These are phyloP conservation scores for Carpinus fangiana DNA, from an alignment of 306 rosid species.

Conservation along the genomic window DNA sequence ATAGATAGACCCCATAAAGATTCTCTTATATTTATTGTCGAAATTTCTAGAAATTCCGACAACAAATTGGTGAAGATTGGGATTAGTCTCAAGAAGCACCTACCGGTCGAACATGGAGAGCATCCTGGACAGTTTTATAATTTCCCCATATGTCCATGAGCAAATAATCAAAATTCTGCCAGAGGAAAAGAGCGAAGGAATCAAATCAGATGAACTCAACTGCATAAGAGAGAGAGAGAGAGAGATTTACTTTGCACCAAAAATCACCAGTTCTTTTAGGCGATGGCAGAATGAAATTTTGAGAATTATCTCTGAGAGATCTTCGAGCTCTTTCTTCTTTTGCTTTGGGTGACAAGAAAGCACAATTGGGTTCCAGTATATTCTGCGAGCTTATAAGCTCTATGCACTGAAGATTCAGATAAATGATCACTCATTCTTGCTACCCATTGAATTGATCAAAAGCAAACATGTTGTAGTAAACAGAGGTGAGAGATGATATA, in stretches of 20 bases:
- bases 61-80: too few species aligned
- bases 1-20: too few species aligned
- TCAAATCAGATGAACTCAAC: neutral
- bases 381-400: conserved; percentile 4
- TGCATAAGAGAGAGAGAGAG: neutral
- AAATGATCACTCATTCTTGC: neutral
- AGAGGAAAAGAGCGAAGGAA: neutral
- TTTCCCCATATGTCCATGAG: conserved; percentile 18
- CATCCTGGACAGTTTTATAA: conserved; percentile 19
- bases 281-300: neutral
- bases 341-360: conserved; percentile 28
- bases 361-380: conserved; percentile 22
- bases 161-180: conserved; percentile 30
- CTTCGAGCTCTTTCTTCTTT: conserved; percentile 19
- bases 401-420: conserved; percentile 19
- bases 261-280: neutral
- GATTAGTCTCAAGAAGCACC: neutral
- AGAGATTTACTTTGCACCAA: conserved; percentile 11
- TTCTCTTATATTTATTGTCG: too few species aligned
- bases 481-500: neutral
- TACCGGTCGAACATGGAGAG: conserved; percentile 28
- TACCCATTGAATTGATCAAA: neutral
- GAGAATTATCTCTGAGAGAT: conserved; percentile 15
- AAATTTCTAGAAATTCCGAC: too few species aligned
- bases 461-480: neutral